A percentile compares a stretch with the other conserved stretches of the same genome.
These are phyloP conservation scores for Colletotrichum chlorophyti DNA, from an alignment of 2,329 filamentous ascomycete species.

Conservation along the genomic window DNA sequence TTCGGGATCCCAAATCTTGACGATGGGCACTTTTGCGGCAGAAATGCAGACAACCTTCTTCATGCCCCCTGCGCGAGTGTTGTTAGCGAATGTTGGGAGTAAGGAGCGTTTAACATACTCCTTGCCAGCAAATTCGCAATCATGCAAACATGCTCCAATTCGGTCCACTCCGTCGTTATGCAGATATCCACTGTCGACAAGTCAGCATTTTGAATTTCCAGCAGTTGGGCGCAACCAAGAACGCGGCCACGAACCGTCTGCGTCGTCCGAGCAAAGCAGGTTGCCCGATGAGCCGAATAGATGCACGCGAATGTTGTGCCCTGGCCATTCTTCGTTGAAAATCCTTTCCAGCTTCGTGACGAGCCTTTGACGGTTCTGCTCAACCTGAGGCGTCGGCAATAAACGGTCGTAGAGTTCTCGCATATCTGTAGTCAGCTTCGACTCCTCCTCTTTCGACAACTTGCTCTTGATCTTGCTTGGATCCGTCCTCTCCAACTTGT, in stretches of 20 bases:
- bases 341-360: constrained; percentile 88
- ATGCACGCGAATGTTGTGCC: constrained; percentile 86
- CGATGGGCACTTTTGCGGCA: constrained; percentile 95
- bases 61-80: constrained; percentile 79
- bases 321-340: constrained; percentile 91
- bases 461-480: constrained; percentile 75
- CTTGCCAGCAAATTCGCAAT: constrained; percentile 85
- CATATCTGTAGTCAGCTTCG: constrained; percentile 81
- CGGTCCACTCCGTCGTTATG: constrained; percentile 90
- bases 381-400: constrained; percentile 81
- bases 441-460: constrained; percentile 75
- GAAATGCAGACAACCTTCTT: constrained; percentile 94
- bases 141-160: constrained; percentile 87
- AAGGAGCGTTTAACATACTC: constrained; percentile 63
- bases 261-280: constrained; percentile 91
- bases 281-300: constrained; percentile 99
- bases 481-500: constrained; percentile 75
- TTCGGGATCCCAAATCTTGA: constrained; percentile 98
- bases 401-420: constrained; percentile 83
- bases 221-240: no score
- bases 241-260: constrained; percentile 76
- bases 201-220: constrained; percentile 37
- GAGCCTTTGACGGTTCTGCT: constrained; percentile 75
- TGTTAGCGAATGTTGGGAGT: background rate
- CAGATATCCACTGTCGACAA: constrained; percentile 83